Evolutionary conservation across 805 yeast genomes (phyloP).

Genomic region (Maudiozyma saulgeensis): DNA sequence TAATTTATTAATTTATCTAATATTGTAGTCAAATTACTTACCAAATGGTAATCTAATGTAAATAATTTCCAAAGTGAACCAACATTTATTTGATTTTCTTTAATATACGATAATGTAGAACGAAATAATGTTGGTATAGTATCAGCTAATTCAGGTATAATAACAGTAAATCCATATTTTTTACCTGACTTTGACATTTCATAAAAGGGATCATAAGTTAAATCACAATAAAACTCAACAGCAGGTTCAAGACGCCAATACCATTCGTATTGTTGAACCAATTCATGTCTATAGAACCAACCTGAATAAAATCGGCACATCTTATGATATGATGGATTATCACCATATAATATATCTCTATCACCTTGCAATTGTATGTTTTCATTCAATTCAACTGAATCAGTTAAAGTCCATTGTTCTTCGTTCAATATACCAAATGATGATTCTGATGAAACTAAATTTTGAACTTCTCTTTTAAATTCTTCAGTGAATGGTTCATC

Average conservation of each 20-base stretch:
- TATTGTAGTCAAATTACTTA: constrained; percentile 25
- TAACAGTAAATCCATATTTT: constrained; percentile 76
- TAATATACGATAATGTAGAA: constrained; percentile 56
- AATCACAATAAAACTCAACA: constrained; percentile 81
- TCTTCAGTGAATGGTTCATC: constrained; percentile 63
- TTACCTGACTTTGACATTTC: constrained; percentile 66
- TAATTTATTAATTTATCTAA: constrained; percentile 25
- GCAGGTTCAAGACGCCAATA: constrained; percentile 96
- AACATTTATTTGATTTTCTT: constrained; percentile 36
- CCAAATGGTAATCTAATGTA: constrained; percentile 33
- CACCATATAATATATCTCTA: constrained; percentile 75
- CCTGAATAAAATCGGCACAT: constrained; percentile 95
- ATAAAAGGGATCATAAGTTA: constrained; percentile 82
- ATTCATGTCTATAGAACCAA: constrained; percentile 66
- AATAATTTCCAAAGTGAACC: constrained; percentile 68
- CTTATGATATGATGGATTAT: constrained; percentile 71
- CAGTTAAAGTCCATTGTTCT: constrained; percentile 57
- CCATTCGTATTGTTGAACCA: constrained; percentile 69
- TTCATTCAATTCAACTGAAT: not conserved
- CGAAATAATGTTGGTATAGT: constrained; percentile 79
- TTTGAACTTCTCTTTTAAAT: constrained; percentile 45
- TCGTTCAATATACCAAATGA: constrained; percentile 61
- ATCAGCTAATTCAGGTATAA: constrained; percentile 66
- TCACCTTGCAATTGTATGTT: constrained; percentile 67
- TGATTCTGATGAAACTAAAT: constrained; percentile 49